Evolutionary conservation across 495 filamentous ascomycete genomes (phyloP).

Genomic region (Viridothelium virens): DNA sequence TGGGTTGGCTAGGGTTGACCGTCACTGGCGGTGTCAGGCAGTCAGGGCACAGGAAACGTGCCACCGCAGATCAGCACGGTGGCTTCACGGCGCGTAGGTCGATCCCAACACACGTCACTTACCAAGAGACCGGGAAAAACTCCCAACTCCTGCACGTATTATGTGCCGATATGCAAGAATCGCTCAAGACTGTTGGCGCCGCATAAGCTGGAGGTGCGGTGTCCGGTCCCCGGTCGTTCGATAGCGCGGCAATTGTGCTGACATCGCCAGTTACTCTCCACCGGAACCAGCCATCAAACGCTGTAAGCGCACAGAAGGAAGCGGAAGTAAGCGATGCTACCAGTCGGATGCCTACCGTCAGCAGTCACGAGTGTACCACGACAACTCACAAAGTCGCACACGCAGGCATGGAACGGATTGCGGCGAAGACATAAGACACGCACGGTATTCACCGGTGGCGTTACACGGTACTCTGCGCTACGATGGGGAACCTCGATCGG

Average conservation of each 20-base stretch:
- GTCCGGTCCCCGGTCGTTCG: no score
- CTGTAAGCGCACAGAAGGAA: background rate
- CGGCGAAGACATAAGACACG: no score
- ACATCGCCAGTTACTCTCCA: background rate
- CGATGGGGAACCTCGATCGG: background rate
- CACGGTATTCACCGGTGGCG: no score
- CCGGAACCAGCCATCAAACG: background rate
- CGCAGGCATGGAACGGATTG: no score
- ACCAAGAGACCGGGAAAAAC: background rate
- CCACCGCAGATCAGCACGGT: no score
- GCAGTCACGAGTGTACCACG: no score
- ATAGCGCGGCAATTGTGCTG: background rate
- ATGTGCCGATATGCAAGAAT: background rate
- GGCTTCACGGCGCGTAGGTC: background rate
- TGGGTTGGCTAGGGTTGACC: no score
- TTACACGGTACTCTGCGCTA: background rate
- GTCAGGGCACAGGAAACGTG: no score
- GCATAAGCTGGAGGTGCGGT: background rate
- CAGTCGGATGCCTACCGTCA: background rate
- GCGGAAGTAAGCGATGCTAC: background rate
- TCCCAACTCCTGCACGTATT: background rate
- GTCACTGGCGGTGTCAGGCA: no score
- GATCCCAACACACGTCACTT: background rate
- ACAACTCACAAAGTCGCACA: no score
- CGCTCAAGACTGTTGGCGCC: background rate